Evolutionary conservation across 1,284 basidiomycete genomes (phyloP), one percentile per base, ranked within the genome.

Genomic region (Irpex sp.): DNA sequence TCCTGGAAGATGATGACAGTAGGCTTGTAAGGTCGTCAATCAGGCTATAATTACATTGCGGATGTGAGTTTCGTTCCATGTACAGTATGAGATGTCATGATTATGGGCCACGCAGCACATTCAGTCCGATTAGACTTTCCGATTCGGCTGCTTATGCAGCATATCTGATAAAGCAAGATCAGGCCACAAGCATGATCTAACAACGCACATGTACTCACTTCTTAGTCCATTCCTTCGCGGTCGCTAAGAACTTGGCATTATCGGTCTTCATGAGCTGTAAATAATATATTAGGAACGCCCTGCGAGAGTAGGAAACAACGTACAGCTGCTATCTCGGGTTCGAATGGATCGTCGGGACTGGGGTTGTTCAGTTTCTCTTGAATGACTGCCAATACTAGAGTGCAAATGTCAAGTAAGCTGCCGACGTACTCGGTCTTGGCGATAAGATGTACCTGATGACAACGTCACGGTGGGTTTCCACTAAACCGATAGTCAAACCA

Each of bases 381-480:
- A 73, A 97, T 90, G 58, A 93, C 90, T 27, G 87, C 82, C 42
- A 97, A 86, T 4, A 97, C 96, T 97, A 71, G 3, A 32, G 5
- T 66, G 27, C 27, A 69, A 45, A 71, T 63, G 49, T 67, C 4
- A 44, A 10, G 49, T 15, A n/a, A 20, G 43, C 11, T 59, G 11
- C n/a, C 38, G 38, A 54, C 22, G 38, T 2, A 27, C 56, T 45
- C 5, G 13, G 44, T 56, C 22, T 32, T 27, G 67, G 32, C n/a
- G 65, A 44, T 4, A 18, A 3, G 15, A 72, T 76, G 20, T 75
- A 93, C 96, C 93, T 67, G 90, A 89, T 7, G 89, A 87, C 76
- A 97, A 84, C 62, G 93, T 94, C 68, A 96, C 91, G 7, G 94
- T 91, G 18, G 96, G 96, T 82, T 97, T 97, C 96, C 96, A 98